A percentile compares a stretch with the other conserved stretches of the same genome.
phyloP scores from a whole-genome alignment of 805 yeast species.

The Sugiyamaella boreocaroliniensis region DNA sequence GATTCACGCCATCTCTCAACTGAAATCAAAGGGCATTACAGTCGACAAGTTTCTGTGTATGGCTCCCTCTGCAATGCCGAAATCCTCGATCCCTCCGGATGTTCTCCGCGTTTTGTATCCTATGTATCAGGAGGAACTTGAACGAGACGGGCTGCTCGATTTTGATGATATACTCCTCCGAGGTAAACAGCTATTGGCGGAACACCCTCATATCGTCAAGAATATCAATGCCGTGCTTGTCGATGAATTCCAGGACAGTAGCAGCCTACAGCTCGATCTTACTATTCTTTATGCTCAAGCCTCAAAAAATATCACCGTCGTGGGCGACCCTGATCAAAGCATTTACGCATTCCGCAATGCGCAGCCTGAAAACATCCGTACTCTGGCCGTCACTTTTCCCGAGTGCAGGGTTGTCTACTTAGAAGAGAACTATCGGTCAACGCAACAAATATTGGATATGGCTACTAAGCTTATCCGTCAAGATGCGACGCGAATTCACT shows the following conservation, averaged over 20 bases:
- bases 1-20: neutral
- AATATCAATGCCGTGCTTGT: slow-evolving; percentile 66
- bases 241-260: slow-evolving; percentile 95
- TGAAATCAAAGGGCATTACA: slow-evolving; percentile 3
- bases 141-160: slow-evolving; percentile 45
- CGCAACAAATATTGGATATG: slow-evolving; percentile 53
- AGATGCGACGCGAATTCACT: slow-evolving; percentile 34
- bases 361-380: slow-evolving; percentile 56
- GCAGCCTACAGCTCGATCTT: slow-evolving; percentile 63
- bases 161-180: slow-evolving; percentile 75
- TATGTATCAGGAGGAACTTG: slow-evolving; percentile 46
- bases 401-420: slow-evolving; percentile 37
- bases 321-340: slow-evolving; percentile 96
- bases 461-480: slow-evolving; percentile 63
- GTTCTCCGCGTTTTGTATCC: slow-evolving; percentile 3
- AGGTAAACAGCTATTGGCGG: slow-evolving; percentile 44
- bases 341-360: slow-evolving; percentile 88
- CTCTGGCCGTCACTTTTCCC: slow-evolving; percentile 40
- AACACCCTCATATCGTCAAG: slow-evolving; percentile 40
- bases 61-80: neutral
- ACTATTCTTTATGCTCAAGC: slow-evolving; percentile 45
- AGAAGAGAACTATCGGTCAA: slow-evolving; percentile 74
- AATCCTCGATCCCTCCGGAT: neutral
- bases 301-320: slow-evolving; percentile 55
- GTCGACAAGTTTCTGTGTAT: neutral